A percentile compares a stretch with the other conserved stretches of the same genome.
Evolutionary conservation across 2,329 filamentous ascomycete genomes (phyloP).

Genomic region (Penicillium hesseltinei): DNA sequence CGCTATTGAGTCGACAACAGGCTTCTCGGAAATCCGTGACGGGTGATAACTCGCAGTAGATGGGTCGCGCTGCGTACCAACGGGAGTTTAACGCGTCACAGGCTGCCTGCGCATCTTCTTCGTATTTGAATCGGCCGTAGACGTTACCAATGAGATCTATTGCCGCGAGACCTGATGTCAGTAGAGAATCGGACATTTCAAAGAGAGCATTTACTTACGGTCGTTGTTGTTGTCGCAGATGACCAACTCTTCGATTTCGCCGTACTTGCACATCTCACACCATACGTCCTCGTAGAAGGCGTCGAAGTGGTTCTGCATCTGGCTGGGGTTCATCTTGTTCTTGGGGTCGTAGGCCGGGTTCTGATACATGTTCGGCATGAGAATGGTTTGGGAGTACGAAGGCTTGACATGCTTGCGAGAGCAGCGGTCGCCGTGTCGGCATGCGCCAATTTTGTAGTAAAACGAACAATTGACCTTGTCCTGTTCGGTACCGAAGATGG

Average conservation of each 20-base stretch:
- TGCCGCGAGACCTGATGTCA: conserved; percentile 13
- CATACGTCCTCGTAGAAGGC: conserved; percentile 99
- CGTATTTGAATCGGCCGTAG: conserved; percentile 99
- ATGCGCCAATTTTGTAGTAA: conserved; percentile 99
- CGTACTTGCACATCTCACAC: conserved; percentile 99
- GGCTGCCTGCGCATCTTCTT: conserved; percentile 88
- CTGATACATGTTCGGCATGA: conserved; percentile 98
- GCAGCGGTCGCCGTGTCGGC: conserved; percentile 96
- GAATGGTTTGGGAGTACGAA: conserved; percentile 94
- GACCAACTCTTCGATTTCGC: conserved; percentile 94
- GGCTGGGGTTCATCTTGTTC: conserved; percentile 92
- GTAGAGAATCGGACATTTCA: background rate
- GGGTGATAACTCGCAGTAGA: conserved; percentile 96
- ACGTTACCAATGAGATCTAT: conserved; percentile 95
- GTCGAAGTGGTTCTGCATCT: conserved; percentile 99
- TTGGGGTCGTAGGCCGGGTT: conserved; percentile 97
- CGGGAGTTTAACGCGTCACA: conserved; percentile 91
- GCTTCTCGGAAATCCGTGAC: conserved; percentile 98
- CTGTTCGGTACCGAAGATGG: conserved; percentile 99
- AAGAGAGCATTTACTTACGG: conserved; percentile 56
- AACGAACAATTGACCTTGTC: conserved; percentile 99
- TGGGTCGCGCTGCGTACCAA: conserved; percentile 95
- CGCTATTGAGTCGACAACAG: conserved; percentile 89
- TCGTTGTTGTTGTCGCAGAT: conserved; percentile 99
- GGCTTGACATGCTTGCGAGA: conserved; percentile 99